These are phyloP conservation scores for Dryas drummondii DNA, from an alignment of 306 rosid genomes.

Conservation along the genomic window DNA sequence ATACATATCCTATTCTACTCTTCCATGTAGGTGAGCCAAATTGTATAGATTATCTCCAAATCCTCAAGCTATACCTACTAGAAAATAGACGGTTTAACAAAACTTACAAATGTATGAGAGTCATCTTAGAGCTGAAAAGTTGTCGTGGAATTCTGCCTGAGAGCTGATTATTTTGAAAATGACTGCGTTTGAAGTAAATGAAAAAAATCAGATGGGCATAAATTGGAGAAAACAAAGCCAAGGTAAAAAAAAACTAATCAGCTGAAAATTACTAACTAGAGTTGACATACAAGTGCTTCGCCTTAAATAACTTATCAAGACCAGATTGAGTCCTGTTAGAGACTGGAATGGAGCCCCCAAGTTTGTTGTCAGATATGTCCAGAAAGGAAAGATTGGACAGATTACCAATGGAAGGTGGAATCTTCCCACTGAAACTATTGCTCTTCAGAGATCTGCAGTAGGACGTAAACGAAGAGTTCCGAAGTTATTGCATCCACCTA, in stretches of 20 bases:
- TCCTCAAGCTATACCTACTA: neutral
- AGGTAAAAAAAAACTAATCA: neutral
- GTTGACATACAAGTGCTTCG: conserved; percentile 45
- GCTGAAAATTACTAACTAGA: neutral
- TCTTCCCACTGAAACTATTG: conserved; percentile 31
- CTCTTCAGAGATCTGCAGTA: conserved; percentile 38
- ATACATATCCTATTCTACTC: neutral
- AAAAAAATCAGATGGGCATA: conserved; percentile 6
- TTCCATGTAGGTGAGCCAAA: neutral
- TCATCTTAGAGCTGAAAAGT: conserved; percentile 58
- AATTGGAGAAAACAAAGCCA: neutral
- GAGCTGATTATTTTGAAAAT: conserved; percentile 56
- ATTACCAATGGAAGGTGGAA: conserved; percentile 42
- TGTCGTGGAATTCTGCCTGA: conserved; percentile 48
- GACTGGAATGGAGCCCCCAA: conserved; percentile 38
- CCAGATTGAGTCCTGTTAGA: conserved; percentile 27
- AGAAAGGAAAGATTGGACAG: conserved; percentile 42
- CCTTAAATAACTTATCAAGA: conserved; percentile 27
- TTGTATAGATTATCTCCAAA: neutral
- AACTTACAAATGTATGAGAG: conserved; percentile 62
- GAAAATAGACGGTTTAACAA: neutral
- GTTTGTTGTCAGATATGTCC: conserved; percentile 42
- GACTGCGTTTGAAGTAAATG: conserved; percentile 45
- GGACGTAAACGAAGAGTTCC: neutral
- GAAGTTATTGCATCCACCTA: neutral